Percentiles rank a stretch among this genome's conserved stretches.
Evolutionary conservation across 345 rosid genomes (phyloP).

Genomic region (Clausena lansium): DNA sequence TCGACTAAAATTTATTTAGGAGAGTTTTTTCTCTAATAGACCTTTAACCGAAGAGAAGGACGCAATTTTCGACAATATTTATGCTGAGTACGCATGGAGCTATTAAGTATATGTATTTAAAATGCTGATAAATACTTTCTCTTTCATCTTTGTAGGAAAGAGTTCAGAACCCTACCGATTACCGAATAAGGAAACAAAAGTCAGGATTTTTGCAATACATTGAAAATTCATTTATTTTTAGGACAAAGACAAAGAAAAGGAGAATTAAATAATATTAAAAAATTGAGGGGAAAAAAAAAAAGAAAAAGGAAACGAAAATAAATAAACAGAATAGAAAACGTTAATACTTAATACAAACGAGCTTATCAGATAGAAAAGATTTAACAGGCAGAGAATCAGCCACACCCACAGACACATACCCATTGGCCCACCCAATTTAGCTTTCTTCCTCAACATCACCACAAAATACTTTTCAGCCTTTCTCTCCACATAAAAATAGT

Average conservation of each 20-base stretch:
- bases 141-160: no score
- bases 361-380: slow-evolving; percentile 47
- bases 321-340: not conserved
- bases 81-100: no score
- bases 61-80: no score
- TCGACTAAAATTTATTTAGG: no score
- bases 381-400: slow-evolving; percentile 60
- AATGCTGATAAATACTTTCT: no score
- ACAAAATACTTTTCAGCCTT: not conserved
- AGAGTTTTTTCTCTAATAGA: no score
- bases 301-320: not conserved
- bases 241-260: not conserved
- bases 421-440: slow-evolving; percentile 25
- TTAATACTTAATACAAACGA: not conserved
- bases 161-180: not conserved
- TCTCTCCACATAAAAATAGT: slow-evolving; percentile 17
- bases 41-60: no score
- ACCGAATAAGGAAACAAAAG: not conserved
- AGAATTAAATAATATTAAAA: not conserved
- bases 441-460: slow-evolving; percentile 1
- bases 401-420: slow-evolving; percentile 43
- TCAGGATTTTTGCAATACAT: not conserved
- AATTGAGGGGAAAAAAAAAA: not conserved
- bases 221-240: not conserved
- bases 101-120: no score